Conservation (phyloP, 2,329 filamentous ascomycete genomes). For the Penicillium oxalicum region DNA sequence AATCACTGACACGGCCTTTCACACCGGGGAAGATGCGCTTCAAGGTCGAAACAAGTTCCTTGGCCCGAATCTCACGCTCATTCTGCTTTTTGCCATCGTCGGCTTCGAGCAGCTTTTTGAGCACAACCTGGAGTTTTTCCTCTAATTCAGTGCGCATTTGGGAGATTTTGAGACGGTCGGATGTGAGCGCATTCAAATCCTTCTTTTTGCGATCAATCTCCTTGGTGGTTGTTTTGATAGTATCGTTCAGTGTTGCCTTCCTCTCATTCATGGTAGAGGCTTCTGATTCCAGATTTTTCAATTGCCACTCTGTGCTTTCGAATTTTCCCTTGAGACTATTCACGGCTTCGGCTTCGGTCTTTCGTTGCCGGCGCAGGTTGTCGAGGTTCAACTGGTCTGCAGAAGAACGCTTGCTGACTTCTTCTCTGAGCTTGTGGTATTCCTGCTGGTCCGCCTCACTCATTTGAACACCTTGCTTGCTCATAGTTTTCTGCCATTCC, state of each 20-base stretch:
- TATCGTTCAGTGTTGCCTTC: slow-evolving; percentile 56
- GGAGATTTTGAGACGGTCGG: slow-evolving; percentile 72
- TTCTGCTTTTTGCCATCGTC: slow-evolving; percentile 81
- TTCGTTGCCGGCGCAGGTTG: slow-evolving; percentile 79
- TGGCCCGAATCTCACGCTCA: slow-evolving; percentile 70
- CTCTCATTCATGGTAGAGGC: slow-evolving; percentile 63
- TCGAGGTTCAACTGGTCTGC: slow-evolving; percentile 76
- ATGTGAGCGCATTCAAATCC: slow-evolving; percentile 77
- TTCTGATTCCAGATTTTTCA: slow-evolving; percentile 69
- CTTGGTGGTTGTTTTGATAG: slow-evolving; percentile 61
- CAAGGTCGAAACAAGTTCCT: slow-evolving; percentile 76
- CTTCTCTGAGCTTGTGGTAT: slow-evolving; percentile 75
- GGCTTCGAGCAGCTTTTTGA: slow-evolving; percentile 75
- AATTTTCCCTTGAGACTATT: slow-evolving; percentile 85
- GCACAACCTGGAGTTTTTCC: slow-evolving; percentile 78
- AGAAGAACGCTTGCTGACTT: slow-evolving; percentile 77
- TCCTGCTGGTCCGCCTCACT: slow-evolving; percentile 82
- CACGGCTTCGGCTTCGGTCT: slow-evolving; percentile 85
- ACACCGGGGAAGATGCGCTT: slow-evolving; percentile 91
- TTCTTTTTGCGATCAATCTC: slow-evolving; percentile 88
- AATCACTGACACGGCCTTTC: slow-evolving; percentile 78
- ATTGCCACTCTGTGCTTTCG: slow-evolving; percentile 66
- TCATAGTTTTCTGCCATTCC: slow-evolving; percentile 77
- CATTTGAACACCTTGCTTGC: slow-evolving; percentile 79
- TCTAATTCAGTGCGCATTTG: slow-evolving; percentile 83